Base-by-base conservation (phyloP, 805 yeast species). In the Saccharomycopsis guyanensis region DNA sequence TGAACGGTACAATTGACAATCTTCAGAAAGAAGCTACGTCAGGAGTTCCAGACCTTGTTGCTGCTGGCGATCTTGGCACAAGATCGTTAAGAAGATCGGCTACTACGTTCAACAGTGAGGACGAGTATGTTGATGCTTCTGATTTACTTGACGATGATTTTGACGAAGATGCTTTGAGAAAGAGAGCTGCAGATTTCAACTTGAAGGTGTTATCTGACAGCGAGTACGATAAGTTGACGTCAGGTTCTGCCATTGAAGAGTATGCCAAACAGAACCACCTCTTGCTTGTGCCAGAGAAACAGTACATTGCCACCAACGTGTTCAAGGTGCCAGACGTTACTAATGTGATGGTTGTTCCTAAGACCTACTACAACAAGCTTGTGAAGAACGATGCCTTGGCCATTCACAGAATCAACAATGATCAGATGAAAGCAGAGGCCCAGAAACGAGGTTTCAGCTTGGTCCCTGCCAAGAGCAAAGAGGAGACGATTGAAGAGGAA, bases 321-420 rank as follows among this genome's bases (percentile, higher is more conserved):
- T 72, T 75, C 6, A 68, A 73, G 53, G 62, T 62, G 3, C 77
- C 84, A 3, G 85, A 80, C 53, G 60, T 69, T 10, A 61, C 66
- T 3, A 73, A 75, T 51, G 79, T 81, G 29, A 80, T 79, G 49
- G 78, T 80, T 7, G 58, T 83, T 29, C 88, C 91, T 4, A 66
- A 72, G 4, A 69, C 79, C 1, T 82, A 82, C 58, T 83, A 80
- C 61, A 73, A 74, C 52, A 76, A 75, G 57, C 62, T 83, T 51
- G 58, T 74, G 24, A 70, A 73, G 46, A 69, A 64, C 19, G 75
- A 71, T 41, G 46, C 64, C 1, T 57, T 70, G 55, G 64, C 68
- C 22, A 59, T 74, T 41, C 76, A 71, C 40, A 69, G 69, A 52
- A 63, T 73, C 2, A 54, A 68, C 0, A 72, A 73, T 46, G 77